Evolutionary conservation across 257 asterid genomes (phyloP), one percentile per base, ranked within the genome.

Genomic region (Primulina tabacum): DNA sequence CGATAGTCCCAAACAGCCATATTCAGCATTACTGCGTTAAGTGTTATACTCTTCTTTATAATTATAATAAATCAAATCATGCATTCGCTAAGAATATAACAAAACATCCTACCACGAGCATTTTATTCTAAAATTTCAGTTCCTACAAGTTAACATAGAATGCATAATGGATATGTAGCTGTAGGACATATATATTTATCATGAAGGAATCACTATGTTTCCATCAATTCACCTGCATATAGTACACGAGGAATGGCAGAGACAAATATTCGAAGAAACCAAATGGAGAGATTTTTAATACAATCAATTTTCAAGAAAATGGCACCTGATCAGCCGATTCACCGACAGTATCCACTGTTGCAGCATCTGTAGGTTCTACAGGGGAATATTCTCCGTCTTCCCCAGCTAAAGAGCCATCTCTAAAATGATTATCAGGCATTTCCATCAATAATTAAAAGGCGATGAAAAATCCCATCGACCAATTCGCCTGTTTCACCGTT

Each of bases 351-450:
- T 73, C 84, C 80, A 78, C 81, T 59, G 69, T 58, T 34, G 75
- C 75, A 40, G 40, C 78, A 71, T 24, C 20, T 65, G 75, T 59
- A 59, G 76, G 65, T 37, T 66, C 84, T 77, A 52, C 63, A 37
- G 74, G 73, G 69, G 75, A 60, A 57, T 62, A 43, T 32, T 66
- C 78, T 38, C 65, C 87, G 74, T 70, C 83, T 76, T 76, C 87
- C 75, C 55, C 83, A 81, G 90, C 85, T 70, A 81, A 55, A 75
- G 84, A 76, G 60, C 75, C 82, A 66, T 82, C 83, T 64, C 64
- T 59, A 28, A 69, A 83, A 40, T 76, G 71, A 70, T 73, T 78
- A 73, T 85, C 87, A n/a, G 83, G 79, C 97, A 89, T 89, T 75
- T 82, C 78, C 40, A 76, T 74, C 84, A 78, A 81, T 79, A 86